A percentile compares a stretch with the other conserved stretches of the same genome.
phyloP scores from a whole-genome alignment of 2,329 filamentous ascomycete species.

The Hymenoscyphus fraxineus region DNA sequence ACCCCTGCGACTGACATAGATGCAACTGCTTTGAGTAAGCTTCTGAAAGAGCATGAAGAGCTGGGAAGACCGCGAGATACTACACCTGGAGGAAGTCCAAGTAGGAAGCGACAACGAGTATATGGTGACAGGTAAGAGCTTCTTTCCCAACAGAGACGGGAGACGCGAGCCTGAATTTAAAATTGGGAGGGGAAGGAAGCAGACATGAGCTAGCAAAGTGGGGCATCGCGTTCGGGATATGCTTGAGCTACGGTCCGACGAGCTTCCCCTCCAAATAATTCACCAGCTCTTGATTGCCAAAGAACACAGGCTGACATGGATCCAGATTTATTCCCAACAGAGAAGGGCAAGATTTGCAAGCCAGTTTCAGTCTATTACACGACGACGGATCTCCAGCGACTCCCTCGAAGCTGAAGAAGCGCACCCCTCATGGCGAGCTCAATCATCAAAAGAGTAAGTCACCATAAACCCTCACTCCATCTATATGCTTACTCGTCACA shows the following conservation, averaged over 20 bases:
- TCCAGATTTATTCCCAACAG: constrained; percentile 89
- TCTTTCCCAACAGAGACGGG: neutral
- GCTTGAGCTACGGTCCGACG: neutral
- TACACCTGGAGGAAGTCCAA: constrained; percentile 63
- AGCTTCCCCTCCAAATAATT: neutral
- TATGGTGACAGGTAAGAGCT: constrained; percentile 52
- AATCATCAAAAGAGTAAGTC: constrained; percentile 86
- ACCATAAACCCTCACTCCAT: neutral
- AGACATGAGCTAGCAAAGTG: neutral
- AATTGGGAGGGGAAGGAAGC: neutral
- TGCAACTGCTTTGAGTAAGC: constrained; percentile 53
- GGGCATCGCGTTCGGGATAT: neutral
- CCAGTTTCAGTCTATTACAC: constrained; percentile 86
- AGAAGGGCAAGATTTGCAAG: constrained; percentile 86
- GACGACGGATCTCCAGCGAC: constrained; percentile 92
- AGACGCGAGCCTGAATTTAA: neutral
- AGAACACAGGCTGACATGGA: constrained; percentile 23
- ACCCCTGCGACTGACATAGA: constrained; percentile 38
- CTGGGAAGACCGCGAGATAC: constrained; percentile 55
- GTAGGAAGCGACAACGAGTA: constrained; percentile 63
- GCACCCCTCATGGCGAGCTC: constrained; percentile 81
- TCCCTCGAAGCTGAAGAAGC: constrained; percentile 78
- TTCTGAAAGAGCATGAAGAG: constrained; percentile 57
- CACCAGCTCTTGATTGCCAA: neutral
- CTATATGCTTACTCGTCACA: constrained; percentile 31